Evolutionary conservation across 2,329 filamentous ascomycete species (phyloP).

Genomic region (Penicillium sp.): DNA sequence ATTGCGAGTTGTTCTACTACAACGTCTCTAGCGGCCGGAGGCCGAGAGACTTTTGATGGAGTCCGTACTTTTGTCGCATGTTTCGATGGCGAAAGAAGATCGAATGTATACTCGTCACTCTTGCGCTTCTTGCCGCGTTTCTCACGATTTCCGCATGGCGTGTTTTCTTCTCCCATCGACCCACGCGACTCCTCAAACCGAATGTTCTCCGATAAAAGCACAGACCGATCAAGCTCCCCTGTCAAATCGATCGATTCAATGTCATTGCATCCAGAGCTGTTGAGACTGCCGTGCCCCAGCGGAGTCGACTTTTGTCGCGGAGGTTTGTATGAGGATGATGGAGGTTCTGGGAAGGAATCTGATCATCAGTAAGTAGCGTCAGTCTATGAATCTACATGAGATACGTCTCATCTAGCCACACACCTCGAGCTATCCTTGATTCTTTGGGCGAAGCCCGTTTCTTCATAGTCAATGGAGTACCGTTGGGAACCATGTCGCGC

Average conservation of each 20-base stretch:
- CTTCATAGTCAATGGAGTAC: conserved; percentile 24
- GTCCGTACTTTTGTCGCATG: conserved; percentile 26
- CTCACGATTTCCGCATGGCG: conserved; percentile 35
- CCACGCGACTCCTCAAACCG: conserved; percentile 43
- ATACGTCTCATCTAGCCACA: not conserved
- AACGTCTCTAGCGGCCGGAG: conserved; percentile 1
- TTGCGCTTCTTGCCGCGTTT: conserved; percentile 50
- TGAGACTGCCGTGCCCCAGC: conserved; percentile 18
- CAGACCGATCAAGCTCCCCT: conserved; percentile 36
- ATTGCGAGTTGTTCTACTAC: conserved; percentile 1
- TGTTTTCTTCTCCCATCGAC: conserved; percentile 48
- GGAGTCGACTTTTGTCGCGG: conserved; percentile 22
- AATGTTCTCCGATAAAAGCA: conserved; percentile 39
- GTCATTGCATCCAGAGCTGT: conserved; percentile 28
- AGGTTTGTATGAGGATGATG: conserved; percentile 20
- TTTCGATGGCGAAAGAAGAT: conserved; percentile 37
- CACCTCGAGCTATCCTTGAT: conserved; percentile 28
- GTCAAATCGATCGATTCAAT: conserved; percentile 50
- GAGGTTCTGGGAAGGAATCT: conserved; percentile 20
- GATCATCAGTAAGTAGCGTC: not conserved
- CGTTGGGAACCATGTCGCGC: conserved; percentile 21
- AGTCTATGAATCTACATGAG: not conserved
- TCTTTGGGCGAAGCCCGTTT: conserved; percentile 12
- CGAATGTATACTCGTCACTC: conserved; percentile 48
- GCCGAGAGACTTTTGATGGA: conserved; percentile 15